A percentile compares a stretch with the other conserved stretches of the same genome.
These are phyloP conservation scores for Eucalyptus viminalis DNA, from an alignment of 345 rosid genomes.

Conservation along the genomic window DNA sequence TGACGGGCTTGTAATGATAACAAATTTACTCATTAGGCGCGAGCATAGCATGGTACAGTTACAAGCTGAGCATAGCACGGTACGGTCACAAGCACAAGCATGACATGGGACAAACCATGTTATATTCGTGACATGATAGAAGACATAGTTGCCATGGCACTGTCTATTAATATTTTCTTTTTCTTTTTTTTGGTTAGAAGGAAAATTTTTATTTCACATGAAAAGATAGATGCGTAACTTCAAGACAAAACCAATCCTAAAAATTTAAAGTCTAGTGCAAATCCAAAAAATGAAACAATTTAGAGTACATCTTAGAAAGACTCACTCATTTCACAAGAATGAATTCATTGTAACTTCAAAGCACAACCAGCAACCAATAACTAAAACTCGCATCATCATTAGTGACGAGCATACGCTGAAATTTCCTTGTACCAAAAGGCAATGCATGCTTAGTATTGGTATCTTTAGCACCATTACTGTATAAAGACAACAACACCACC, in stretches of 20 bases:
- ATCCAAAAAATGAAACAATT: too few species aligned
- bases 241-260: background rate
- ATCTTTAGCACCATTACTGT: background rate
- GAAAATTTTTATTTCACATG: background rate
- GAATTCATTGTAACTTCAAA: background rate
- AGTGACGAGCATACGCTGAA: too few species aligned
- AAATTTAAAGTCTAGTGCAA: background rate
- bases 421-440: background rate
- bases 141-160: background rate
- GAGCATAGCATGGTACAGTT: background rate
- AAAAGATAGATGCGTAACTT: background rate
- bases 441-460: background rate
- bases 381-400: too few species aligned
- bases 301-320: background rate
- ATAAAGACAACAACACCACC: background rate
- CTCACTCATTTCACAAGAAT: background rate
- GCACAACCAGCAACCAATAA: too few species aligned
- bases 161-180: too few species aligned
- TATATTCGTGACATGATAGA: background rate
- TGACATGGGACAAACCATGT: background rate
- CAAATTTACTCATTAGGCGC: background rate
- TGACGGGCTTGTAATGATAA: background rate
- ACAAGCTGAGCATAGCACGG: background rate
- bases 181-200: too few species aligned
- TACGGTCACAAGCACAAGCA: background rate